phyloP scores from a whole-genome alignment of 2,329 filamentous ascomycete genomes.

The Akanthomyces uredinophilus region DNA sequence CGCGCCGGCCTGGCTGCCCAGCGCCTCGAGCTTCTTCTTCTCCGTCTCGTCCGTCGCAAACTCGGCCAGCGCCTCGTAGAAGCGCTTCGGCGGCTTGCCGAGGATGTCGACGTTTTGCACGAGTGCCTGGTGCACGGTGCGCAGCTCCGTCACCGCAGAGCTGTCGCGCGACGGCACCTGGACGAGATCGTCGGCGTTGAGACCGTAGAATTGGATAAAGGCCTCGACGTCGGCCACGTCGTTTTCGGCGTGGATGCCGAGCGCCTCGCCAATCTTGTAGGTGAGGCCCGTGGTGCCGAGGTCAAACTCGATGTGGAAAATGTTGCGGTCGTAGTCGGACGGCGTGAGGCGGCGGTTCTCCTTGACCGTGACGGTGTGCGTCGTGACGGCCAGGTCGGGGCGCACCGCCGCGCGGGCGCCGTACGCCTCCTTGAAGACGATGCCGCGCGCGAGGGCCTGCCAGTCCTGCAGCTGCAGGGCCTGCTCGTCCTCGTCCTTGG shows the following conservation, averaged over 20 bases:
- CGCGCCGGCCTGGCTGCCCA: conserved; percentile 74
- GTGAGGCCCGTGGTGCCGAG: conserved; percentile 84
- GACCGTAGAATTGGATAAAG: conserved; percentile 87
- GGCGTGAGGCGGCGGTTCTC: conserved; percentile 94
- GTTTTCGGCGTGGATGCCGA: conserved; percentile 95
- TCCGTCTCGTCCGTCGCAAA: conserved; percentile 80
- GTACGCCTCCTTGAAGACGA: conserved; percentile 93
- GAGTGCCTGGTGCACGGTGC: conserved; percentile 88
- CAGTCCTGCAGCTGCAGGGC: conserved; percentile 64
- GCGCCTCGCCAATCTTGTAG: conserved; percentile 95
- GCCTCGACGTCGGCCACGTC: conserved; percentile 70
- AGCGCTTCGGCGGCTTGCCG: conserved; percentile 92
- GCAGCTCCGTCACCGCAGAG: conserved; percentile 66
- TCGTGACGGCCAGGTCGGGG: conserved; percentile 82
- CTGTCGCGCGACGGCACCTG: conserved; percentile 86
- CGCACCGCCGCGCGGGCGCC: conserved; percentile 68
- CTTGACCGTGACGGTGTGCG: conserved; percentile 81
- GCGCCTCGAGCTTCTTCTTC: conserved; percentile 69
- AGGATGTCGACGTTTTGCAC: conserved; percentile 95
- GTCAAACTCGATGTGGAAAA: conserved; percentile 99
- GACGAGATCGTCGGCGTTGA: conserved; percentile 79
- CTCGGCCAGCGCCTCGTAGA: conserved; percentile 88
- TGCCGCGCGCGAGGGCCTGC: conserved; percentile 78
- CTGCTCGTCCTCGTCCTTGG: conserved; percentile 69
- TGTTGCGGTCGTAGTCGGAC: conserved; percentile 87